phyloP scores from a whole-genome alignment of 306 rosid species.

The Casuarina cunninghamiana region DNA sequence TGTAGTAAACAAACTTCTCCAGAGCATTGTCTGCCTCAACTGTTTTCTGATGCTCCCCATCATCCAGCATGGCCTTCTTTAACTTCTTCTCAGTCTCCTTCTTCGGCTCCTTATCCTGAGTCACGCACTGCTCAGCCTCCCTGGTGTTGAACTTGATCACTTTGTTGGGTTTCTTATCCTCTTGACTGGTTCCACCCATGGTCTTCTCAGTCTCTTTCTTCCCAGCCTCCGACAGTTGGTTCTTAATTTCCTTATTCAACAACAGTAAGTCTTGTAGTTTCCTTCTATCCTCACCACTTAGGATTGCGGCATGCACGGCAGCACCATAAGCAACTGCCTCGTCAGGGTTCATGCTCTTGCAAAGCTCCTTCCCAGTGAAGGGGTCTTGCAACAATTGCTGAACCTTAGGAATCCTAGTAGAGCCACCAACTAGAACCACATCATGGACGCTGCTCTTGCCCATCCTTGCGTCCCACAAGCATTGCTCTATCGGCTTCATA shows the following conservation, averaged over 20 bases:
- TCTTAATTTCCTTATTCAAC: conserved; percentile 38
- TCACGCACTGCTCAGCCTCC: background rate
- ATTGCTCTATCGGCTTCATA: conserved; percentile 37
- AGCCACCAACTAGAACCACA: conserved; percentile 43
- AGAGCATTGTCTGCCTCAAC: conserved; percentile 3
- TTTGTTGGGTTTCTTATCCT: background rate
- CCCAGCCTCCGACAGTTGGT: conserved; percentile 37
- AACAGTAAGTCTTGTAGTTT: too few species aligned
- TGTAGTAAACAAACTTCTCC: conserved; percentile 7
- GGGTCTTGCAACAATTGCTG: conserved; percentile 35
- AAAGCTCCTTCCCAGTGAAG: conserved; percentile 40
- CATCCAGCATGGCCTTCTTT: background rate
- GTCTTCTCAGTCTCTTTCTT: conserved; percentile 5
- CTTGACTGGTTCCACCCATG: background rate
- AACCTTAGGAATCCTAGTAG: conserved; percentile 43
- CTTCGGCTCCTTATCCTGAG: background rate
- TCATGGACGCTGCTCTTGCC: conserved; percentile 33
- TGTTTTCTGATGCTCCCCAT: background rate
- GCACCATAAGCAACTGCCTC: conserved; percentile 47
- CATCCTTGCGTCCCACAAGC: conserved; percentile 37
- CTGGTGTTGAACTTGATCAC: background rate
- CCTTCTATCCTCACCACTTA: conserved; percentile 20
- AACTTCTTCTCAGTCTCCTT: background rate
- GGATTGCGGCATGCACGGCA: conserved; percentile 39
- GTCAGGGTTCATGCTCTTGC: conserved; percentile 44